Evolutionary conservation across 2,329 filamentous ascomycete genomes (phyloP).

Genomic region (Monosporascus sp.): DNA sequence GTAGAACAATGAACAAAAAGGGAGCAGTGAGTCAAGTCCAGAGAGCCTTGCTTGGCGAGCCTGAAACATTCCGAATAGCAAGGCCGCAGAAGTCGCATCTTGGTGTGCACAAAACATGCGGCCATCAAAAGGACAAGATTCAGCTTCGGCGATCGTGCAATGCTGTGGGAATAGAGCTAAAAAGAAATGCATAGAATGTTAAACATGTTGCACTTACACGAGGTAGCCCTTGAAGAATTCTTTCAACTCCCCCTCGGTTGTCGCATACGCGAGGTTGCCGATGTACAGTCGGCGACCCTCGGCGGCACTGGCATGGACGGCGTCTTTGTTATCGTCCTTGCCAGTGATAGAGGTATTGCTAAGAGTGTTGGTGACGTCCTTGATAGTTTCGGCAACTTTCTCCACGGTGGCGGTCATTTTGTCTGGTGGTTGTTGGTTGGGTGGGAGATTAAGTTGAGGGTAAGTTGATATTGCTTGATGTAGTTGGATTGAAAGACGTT

Average conservation of each 20-base stretch:
- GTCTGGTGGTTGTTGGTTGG: constrained; percentile 36
- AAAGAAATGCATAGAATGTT: not conserved
- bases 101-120: not conserved
- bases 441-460: constrained; percentile 35
- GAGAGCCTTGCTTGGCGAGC: not conserved
- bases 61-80: not conserved
- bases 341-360: constrained; percentile 66
- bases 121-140: not conserved
- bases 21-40: not conserved
- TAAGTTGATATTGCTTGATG: constrained; percentile 21
- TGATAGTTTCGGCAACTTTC: constrained; percentile 61
- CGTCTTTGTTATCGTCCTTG: constrained; percentile 63
- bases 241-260: constrained; percentile 99
- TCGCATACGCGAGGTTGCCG: constrained; percentile 99
- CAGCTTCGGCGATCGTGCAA: not conserved
- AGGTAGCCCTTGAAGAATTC: constrained; percentile 99
- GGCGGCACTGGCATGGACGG: constrained; percentile 92
- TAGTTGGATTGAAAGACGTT: constrained; percentile 29
- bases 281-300: constrained; percentile 99
- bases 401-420: constrained; percentile 84
- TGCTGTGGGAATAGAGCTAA: not conserved
- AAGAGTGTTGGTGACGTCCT: constrained; percentile 70
- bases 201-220: constrained; percentile 67
- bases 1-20: not conserved
- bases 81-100: not conserved